Evolutionary conservation across 2,329 filamentous ascomycete species (phyloP).

Genomic region (Dothideomycetidae sp.): DNA sequence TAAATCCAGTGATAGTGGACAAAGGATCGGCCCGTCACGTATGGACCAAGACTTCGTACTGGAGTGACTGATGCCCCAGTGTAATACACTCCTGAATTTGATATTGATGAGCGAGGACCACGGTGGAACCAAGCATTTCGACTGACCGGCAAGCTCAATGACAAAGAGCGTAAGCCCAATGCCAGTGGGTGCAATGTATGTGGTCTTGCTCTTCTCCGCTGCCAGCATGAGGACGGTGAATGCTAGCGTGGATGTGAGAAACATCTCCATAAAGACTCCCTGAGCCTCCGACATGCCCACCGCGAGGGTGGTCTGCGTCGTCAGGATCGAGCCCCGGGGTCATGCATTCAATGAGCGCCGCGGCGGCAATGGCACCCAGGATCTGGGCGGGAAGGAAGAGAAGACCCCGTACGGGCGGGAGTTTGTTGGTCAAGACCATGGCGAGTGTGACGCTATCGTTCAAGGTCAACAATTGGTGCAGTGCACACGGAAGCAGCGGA

Average conservation of each 20-base stretch:
- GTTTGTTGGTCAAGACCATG: conserved; percentile 17
- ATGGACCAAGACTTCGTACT: conserved; percentile 22
- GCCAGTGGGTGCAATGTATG: conserved; percentile 18
- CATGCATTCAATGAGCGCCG: conserved; percentile 18
- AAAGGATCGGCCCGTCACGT: conserved; percentile 18
- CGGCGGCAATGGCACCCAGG: conserved; percentile 19
- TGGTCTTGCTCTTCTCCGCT: conserved; percentile 22
- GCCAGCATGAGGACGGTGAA: conserved; percentile 25
- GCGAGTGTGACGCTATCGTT: conserved; percentile 17
- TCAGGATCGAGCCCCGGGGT: conserved; percentile 19
- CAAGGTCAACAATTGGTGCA: too few species aligned
- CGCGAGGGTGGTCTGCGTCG: conserved; percentile 19
- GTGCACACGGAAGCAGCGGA: too few species aligned
- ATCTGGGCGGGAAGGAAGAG: conserved; percentile 20
- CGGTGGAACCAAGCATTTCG: too few species aligned
- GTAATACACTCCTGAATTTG: conserved; percentile 17
- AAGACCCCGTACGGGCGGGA: conserved; percentile 17
- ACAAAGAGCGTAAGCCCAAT: conserved; percentile 17
- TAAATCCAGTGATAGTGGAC: conserved; percentile 21
- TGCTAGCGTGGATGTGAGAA: conserved; percentile 20
- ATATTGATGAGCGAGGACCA: neutral
- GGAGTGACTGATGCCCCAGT: conserved; percentile 23
- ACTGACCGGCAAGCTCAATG: conserved; percentile 16
- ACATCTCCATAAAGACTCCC: conserved; percentile 24
- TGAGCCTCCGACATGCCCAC: conserved; percentile 17